Conservation (phyloP, 306 rosid genomes). For the Cicer judaicum region DNA sequence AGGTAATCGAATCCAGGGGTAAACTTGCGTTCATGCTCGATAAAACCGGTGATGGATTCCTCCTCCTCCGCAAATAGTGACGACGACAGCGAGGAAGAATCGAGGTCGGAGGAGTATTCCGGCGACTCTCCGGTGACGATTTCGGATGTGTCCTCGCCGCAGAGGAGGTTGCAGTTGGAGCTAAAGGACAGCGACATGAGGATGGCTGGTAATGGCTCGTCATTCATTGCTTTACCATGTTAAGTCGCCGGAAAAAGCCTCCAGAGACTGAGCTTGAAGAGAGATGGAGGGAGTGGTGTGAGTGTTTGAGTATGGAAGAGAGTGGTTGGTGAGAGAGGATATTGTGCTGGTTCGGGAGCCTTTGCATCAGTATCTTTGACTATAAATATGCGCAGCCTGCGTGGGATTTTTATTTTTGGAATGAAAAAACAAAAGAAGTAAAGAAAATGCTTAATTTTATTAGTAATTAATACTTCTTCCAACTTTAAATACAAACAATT, state of each 20-base stretch:
- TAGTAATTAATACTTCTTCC: too few species aligned
- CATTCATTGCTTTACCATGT: slow-evolving; percentile 73
- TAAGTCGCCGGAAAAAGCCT: slow-evolving; percentile 25
- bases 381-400: slow-evolving; percentile 62
- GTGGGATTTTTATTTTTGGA: not conserved
- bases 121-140: slow-evolving; percentile 71
- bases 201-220: slow-evolving; percentile 42
- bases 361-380: slow-evolving; percentile 45
- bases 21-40: slow-evolving; percentile 77
- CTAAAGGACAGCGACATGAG: slow-evolving; percentile 74
- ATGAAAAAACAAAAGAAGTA: too few species aligned
- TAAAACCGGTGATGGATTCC: slow-evolving; percentile 79
- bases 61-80: slow-evolving; percentile 38
- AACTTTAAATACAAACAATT: too few species aligned
- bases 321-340: slow-evolving; percentile 42
- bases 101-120: slow-evolving; percentile 68
- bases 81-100: slow-evolving; percentile 43
- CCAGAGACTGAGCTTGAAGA: slow-evolving; percentile 12
- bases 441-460: too few species aligned
- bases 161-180: slow-evolving; percentile 75
- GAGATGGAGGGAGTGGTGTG: not conserved
- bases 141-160: slow-evolving; percentile 73
- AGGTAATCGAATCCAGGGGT: slow-evolving; percentile 79
- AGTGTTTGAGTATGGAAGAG: slow-evolving; percentile 13
- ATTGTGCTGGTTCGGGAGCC: not conserved